Base-by-base conservation (phyloP, 1,139 yeast genomes). In the Nematodospora anomalae region DNA sequence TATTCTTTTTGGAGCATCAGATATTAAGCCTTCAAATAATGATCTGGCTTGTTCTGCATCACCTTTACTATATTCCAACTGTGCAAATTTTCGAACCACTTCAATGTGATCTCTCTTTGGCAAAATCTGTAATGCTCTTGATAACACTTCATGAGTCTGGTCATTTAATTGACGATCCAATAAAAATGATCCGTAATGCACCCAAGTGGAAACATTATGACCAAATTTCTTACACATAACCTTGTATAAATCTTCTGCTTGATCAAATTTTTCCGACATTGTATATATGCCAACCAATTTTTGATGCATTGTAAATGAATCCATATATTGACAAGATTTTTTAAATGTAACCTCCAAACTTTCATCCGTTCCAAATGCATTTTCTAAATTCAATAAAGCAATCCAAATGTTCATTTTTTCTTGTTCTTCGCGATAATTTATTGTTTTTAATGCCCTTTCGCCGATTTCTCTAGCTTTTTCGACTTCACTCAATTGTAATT, bases 381-480 rank as follows among this genome's bases (percentile, higher is more conserved):
- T 88, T 61, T 92, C 99, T 74, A 94, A 77, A 64, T 94, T 92
- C 52, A 92, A 76, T 56, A 89, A 64, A 1, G 97, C 98, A 59
- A 92, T 86, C 98, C 98, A 94, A 36, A 92, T 82, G 55, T 92
- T 94, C 64, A 89, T 65, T 63, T 89, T 88, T 59, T 92, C 98
- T 52, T 80, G 83, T 60, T 94, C 98, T 56, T 90, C 97, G 53
- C 97, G 79, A 67, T 83, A 88, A 55, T 79, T 81, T 50, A 92
- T 92, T 7, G 95, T 83, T 66, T 86, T 87, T 54, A 92, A 74
- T 4, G 97, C 98, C 47, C 98, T 79, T 53, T 84, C 86, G 32
- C 87, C 97, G 49, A 92, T 79, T 59, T 87, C 96, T 51, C 98
- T 80, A 9, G 97, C 97, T 63, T 85, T 88, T 37, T 90, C 97